Evolutionary conservation across 495 filamentous ascomycete species (phyloP).

Genomic region (Xylaria cubensis): DNA sequence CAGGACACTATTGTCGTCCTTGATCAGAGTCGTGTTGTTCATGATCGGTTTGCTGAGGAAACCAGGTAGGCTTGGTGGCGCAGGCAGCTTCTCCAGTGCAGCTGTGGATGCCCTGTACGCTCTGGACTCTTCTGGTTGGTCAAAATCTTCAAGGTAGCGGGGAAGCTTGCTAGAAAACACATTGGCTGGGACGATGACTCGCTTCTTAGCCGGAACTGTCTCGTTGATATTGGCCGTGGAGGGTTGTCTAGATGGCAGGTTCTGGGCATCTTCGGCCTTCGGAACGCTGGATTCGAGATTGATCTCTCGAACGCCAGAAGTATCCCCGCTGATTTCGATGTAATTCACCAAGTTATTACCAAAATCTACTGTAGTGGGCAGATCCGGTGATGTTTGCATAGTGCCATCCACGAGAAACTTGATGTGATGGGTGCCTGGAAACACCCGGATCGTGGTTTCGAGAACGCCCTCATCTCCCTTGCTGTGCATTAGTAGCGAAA

Average conservation of each 20-base stretch:
- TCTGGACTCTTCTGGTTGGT: constrained; percentile 77
- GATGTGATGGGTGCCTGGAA: constrained; percentile 93
- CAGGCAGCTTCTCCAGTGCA: constrained; percentile 75
- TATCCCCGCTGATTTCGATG: constrained; percentile 84
- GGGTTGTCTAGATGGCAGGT: constrained; percentile 43
- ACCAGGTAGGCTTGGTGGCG: constrained; percentile 84
- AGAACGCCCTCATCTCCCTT: constrained; percentile 64
- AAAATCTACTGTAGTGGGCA: constrained; percentile 95
- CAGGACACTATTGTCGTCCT: constrained; percentile 96
- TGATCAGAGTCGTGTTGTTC: constrained; percentile 87
- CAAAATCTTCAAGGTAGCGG: constrained; percentile 83
- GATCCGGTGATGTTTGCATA: constrained; percentile 83
- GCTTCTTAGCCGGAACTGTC: constrained; percentile 47
- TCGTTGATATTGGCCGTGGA: constrained; percentile 42
- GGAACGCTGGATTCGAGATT: constrained; percentile 35
- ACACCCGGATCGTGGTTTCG: constrained; percentile 77
- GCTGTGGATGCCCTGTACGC: constrained; percentile 70
- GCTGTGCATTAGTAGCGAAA: constrained; percentile 40
- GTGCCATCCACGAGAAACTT: constrained; percentile 94
- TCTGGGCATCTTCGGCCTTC: constrained; percentile 39
- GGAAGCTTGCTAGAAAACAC: constrained; percentile 73
- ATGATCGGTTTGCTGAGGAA: constrained; percentile 95
- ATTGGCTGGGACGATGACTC: constrained; percentile 50
- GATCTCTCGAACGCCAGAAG: constrained; percentile 28
- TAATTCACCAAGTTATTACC: constrained; percentile 98